Evolutionary conservation across 768 basidiomycete genomes (phyloP).

Genomic region (Chalciporus piperatus): DNA sequence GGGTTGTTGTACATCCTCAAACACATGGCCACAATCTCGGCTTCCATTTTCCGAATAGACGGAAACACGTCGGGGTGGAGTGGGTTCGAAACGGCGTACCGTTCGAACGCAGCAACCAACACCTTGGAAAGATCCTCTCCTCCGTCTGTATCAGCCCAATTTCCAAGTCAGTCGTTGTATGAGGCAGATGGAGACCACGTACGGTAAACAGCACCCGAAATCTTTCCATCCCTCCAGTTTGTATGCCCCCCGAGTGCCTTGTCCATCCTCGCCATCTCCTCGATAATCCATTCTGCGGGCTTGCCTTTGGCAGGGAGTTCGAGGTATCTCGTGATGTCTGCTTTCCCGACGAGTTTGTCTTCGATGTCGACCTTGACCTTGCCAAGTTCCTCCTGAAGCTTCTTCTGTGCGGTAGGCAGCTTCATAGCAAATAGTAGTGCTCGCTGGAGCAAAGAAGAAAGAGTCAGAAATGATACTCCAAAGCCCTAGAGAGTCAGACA

Average conservation of each 20-base stretch:
- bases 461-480: background rate
- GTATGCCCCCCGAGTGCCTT: constrained; percentile 42
- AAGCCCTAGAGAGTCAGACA: constrained; percentile 3
- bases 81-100: constrained; percentile 85
- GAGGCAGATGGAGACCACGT: constrained; percentile 26
- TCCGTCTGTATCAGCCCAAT: constrained; percentile 61
- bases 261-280: constrained; percentile 83
- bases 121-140: constrained; percentile 78
- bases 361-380: constrained; percentile 66
- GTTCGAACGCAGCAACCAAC: constrained; percentile 75
- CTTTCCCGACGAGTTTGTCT: constrained; percentile 59
- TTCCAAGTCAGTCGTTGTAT: background rate
- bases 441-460: constrained; percentile 35
- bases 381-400: constrained; percentile 61
- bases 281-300: constrained; percentile 67
- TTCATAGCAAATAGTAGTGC: constrained; percentile 56
- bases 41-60: constrained; percentile 93
- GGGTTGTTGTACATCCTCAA: constrained; percentile 83
- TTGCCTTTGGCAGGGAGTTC: constrained; percentile 63
- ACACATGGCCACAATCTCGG: constrained; percentile 88
- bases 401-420: constrained; percentile 56
- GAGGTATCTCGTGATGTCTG: constrained; percentile 62
- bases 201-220: constrained; percentile 89
- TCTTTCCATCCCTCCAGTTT: constrained; percentile 68
- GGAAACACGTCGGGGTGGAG: constrained; percentile 94